Percentiles rank a stretch among this genome's conserved stretches.
Conservation (phyloP, 805 yeast species). For the Saccharomycodes ludwigii region DNA sequence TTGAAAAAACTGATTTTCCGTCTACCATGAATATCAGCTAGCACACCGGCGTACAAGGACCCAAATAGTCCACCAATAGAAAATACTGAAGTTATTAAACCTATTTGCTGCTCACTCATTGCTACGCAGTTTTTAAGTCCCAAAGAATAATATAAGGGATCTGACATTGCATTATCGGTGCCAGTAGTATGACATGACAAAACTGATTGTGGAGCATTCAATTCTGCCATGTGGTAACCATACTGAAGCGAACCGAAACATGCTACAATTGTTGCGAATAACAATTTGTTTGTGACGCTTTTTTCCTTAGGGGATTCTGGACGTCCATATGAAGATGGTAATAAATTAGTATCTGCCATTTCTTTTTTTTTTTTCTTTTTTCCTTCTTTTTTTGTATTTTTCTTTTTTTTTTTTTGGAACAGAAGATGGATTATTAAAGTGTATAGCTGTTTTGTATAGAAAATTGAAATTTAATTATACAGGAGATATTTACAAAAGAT, state of each 20-base stretch:
- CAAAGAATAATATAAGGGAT: constrained; percentile 23
- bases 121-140: constrained; percentile 43
- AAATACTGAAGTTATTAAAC: constrained; percentile 65
- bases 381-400: no score
- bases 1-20: constrained; percentile 39
- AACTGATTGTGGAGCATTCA: constrained; percentile 76
- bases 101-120: constrained; percentile 45
- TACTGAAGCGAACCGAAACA: constrained; percentile 78
- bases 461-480: no score
- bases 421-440: no score
- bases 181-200: constrained; percentile 40
- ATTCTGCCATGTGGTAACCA: constrained; percentile 91
- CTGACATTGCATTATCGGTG: constrained; percentile 10
- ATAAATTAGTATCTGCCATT: no score
- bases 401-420: no score
- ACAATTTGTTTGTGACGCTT: no score
- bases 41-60: constrained; percentile 51
- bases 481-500: no score
- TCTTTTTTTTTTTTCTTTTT: no score
- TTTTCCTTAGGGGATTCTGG: no score
- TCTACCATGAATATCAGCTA: constrained; percentile 61
- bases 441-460: no score
- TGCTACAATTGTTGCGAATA: no score
- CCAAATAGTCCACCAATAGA: constrained; percentile 78
- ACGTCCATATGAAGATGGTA: no score